These are phyloP conservation scores for Mucor ambiguus DNA, from an alignment of 371 early-diverging fungal species.

Conservation along the genomic window DNA sequence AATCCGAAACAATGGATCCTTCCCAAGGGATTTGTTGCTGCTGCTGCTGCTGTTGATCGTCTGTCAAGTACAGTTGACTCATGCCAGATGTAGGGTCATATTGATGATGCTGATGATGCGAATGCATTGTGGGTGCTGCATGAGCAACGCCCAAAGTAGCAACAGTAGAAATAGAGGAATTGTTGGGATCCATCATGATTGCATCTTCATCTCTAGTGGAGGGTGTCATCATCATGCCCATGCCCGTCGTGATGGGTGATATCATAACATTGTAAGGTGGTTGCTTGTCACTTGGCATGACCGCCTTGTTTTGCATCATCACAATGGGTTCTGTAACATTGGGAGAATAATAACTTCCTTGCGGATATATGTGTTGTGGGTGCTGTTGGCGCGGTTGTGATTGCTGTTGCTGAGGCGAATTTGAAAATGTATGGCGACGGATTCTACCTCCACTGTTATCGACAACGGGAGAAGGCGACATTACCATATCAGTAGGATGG, in stretches of 20 bases:
- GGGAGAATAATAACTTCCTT: not conserved
- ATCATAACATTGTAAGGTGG: not conserved
- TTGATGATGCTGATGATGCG: not conserved
- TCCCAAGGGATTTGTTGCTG: constrained; percentile 10
- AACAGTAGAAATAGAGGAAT: not conserved
- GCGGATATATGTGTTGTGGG: not conserved
- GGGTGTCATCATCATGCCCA: not conserved
- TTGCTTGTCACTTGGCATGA: not conserved
- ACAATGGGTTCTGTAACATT: not conserved
- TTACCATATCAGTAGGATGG: not conserved
- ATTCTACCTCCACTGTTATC: not conserved
- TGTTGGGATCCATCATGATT: constrained; percentile 9
- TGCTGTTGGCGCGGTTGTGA: not conserved
- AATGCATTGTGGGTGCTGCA: not conserved
- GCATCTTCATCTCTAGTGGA: constrained; percentile 7
- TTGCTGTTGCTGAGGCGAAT: not conserved
- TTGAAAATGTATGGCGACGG: constrained; percentile 15
- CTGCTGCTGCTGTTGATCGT: constrained; percentile 14
- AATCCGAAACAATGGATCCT: not conserved
- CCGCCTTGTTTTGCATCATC: not conserved
- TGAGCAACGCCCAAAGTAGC: not conserved
- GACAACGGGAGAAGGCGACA: too few relatives aligned
- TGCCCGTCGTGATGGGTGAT: not conserved
- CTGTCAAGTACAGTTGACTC: constrained; percentile 26
- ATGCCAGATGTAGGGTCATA: constrained; percentile 28